A percentile compares a stretch with the other conserved stretches of the same genome.
Evolutionary conservation across 2,329 filamentous ascomycete species (phyloP).

Genomic region (Cadophora sp.): DNA sequence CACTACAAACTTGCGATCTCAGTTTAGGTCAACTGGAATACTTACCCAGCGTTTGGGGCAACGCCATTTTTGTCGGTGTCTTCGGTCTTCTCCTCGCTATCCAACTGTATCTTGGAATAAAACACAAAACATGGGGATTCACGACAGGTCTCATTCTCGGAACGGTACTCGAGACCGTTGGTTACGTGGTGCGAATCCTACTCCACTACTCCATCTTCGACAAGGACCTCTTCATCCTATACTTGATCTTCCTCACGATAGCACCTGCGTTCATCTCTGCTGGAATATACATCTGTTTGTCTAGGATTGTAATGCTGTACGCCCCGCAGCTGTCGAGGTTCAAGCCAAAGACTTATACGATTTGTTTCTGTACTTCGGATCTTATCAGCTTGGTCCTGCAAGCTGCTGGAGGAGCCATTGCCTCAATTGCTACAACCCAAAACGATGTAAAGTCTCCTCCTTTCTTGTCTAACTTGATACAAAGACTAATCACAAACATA

Average conservation of each 20-base stretch:
- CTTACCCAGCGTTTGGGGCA: conserved; percentile 56
- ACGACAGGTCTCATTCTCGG: conserved; percentile 58
- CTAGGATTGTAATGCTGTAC: conserved; percentile 52
- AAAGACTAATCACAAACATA: background rate
- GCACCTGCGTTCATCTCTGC: conserved; percentile 66
- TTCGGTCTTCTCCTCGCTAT: conserved; percentile 57
- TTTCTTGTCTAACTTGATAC: too few species aligned
- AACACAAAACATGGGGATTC: conserved; percentile 63
- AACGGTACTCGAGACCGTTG: conserved; percentile 59
- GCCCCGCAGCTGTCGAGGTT: conserved; percentile 53
- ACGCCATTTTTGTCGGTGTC: conserved; percentile 57
- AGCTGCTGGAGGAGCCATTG: conserved; percentile 57
- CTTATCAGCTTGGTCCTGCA: conserved; percentile 64
- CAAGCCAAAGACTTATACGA: conserved; percentile 48
- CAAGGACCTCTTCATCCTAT: conserved; percentile 53
- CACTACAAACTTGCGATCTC: conserved; percentile 29
- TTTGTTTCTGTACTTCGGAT: conserved; percentile 66
- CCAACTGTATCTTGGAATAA: conserved; percentile 56
- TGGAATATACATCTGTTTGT: conserved; percentile 65
- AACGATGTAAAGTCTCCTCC: background rate
- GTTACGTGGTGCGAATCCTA: conserved; percentile 62
- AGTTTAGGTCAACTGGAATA: conserved; percentile 46
- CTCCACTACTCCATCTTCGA: conserved; percentile 58
- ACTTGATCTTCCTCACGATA: conserved; percentile 65
- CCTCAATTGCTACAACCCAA: conserved; percentile 47